phyloP scores from a whole-genome alignment of 331 rosid genomes.

The Quercus lobata region DNA sequence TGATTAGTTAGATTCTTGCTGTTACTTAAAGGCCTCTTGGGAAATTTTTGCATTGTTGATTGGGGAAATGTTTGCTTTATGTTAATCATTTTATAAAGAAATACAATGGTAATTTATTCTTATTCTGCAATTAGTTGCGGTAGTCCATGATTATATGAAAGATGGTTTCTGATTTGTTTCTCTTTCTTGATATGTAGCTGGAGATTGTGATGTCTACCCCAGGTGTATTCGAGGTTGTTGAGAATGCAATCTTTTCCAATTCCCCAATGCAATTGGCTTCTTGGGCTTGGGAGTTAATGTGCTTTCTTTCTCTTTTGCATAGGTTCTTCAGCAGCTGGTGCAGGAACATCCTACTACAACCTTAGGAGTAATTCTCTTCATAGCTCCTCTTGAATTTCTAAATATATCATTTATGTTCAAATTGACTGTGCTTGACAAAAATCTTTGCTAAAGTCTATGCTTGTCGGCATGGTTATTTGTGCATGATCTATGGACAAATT shows the following conservation, averaged over 20 bases:
- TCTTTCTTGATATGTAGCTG: constrained; percentile 50
- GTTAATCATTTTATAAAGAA: not conserved
- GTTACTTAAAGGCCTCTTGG: not conserved
- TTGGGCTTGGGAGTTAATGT: constrained; percentile 14
- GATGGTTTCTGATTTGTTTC: constrained; percentile 18
- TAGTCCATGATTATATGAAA: not conserved
- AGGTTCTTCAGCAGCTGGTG: constrained; percentile 73
- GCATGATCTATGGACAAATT: too few species aligned
- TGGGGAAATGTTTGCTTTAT: not conserved
- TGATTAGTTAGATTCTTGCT: not conserved
- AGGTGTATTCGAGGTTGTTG: constrained; percentile 87
- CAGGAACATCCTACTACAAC: constrained; percentile 58
- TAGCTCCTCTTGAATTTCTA: not conserved
- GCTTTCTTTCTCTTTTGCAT: constrained; percentile 19
- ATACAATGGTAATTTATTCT: not conserved
- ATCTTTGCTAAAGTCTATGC: too few species aligned
- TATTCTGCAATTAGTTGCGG: not conserved
- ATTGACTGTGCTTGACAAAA: too few species aligned
- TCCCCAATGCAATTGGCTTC: constrained; percentile 8
- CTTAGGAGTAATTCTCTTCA: constrained; percentile 55
- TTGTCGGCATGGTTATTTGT: too few species aligned
- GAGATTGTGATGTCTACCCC: constrained; percentile 89
- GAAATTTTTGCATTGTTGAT: not conserved
- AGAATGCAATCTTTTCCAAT: constrained; percentile 7
- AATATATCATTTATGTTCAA: not conserved